Evolutionary conservation across 257 asterid species (phyloP).

Genomic region (Solanum okadae): DNA sequence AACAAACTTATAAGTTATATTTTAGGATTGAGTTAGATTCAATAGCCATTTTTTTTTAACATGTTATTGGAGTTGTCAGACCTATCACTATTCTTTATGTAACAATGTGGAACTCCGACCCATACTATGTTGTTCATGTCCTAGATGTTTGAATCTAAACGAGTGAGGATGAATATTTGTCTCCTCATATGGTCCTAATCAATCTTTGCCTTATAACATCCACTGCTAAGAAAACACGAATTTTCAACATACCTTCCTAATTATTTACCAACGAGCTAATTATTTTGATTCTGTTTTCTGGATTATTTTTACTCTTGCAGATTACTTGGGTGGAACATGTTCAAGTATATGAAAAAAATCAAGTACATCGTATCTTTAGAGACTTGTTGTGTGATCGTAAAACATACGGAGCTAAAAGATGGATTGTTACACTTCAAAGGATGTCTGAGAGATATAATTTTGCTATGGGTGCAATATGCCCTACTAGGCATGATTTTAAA

Average conservation of each 20-base stretch:
- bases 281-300: neutral
- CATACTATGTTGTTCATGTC: neutral
- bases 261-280: neutral
- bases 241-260: neutral
- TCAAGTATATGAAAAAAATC: slow-evolving; percentile 55
- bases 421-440: slow-evolving; percentile 51
- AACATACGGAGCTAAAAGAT: slow-evolving; percentile 71
- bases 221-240: neutral
- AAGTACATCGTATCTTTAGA: slow-evolving; percentile 44
- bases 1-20: neutral
- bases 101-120: neutral
- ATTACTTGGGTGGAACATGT: slow-evolving; percentile 79
- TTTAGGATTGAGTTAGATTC: neutral
- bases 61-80: neutral
- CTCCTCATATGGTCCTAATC: neutral
- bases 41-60: neutral
- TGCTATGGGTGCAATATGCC: slow-evolving; percentile 18
- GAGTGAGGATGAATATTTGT: neutral
- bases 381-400: slow-evolving; percentile 37
- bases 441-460: slow-evolving; percentile 52
- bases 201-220: neutral
- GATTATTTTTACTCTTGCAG: slow-evolving; percentile 9
- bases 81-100: neutral
- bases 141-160: neutral
- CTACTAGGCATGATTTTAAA: slow-evolving; percentile 25